Percentiles rank a stretch among this genome's conserved stretches.
These are phyloP conservation scores for Trametes meyenii DNA, from an alignment of 768 basidiomycete species.

Conservation along the genomic window DNA sequence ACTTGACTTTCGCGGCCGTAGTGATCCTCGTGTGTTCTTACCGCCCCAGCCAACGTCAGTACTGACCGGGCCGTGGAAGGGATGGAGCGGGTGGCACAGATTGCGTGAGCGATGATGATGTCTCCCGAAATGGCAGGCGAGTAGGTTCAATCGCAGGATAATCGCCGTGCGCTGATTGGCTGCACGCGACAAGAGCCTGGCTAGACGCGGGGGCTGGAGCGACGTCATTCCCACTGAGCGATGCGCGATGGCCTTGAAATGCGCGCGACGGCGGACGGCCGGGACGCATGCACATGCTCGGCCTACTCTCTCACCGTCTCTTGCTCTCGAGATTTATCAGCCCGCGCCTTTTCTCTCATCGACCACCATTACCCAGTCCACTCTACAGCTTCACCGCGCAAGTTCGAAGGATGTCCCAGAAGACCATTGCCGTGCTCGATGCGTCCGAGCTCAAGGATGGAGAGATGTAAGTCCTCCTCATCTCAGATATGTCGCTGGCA, in stretches of 20 bases:
- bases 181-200: not conserved
- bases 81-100: no score
- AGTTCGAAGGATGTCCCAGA: conserved; percentile 37
- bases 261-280: not conserved
- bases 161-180: conserved; percentile 2
- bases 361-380: conserved; percentile 4
- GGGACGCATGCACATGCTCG: conserved; percentile 8
- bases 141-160: not conserved
- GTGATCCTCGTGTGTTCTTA: no score
- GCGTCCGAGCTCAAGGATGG: conserved; percentile 54
- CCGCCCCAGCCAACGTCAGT: no score
- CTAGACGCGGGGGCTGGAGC: not conserved
- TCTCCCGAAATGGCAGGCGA: not conserved
- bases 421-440: conserved; percentile 52
- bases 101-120: no score
- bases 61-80: no score
- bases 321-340: conserved; percentile 9
- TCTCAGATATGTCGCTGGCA: no score
- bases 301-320: conserved; percentile 16
- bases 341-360: conserved; percentile 10
- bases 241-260: conserved; percentile 11
- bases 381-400: not conserved
- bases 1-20: no score
- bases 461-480: conserved; percentile 47
- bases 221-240: conserved; percentile 19